Evolutionary conservation across 2,329 filamentous ascomycete genomes (phyloP).

Genomic region (Plenodomus lindquistii): DNA sequence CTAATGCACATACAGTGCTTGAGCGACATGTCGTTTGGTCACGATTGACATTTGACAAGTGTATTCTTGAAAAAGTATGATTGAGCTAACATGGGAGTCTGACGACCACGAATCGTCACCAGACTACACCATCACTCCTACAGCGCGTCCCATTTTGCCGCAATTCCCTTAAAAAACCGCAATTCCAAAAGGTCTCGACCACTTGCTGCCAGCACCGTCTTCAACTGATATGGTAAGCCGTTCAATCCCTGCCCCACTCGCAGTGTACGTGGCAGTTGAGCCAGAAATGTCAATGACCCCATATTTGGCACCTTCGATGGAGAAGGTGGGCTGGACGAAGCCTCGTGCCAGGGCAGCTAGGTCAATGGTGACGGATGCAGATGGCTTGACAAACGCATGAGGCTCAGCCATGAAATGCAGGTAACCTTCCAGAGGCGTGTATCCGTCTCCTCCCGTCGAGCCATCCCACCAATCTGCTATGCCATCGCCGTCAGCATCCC

Average conservation of each 20-base stretch:
- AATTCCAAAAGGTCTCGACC: constrained; percentile 12
- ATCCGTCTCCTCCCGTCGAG: constrained; percentile 37
- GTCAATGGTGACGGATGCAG: constrained; percentile 23
- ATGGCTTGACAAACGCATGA: constrained; percentile 35
- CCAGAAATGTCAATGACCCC: constrained; percentile 8
- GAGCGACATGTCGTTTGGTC: no score
- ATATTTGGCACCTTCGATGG: constrained; percentile 10
- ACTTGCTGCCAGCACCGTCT: constrained; percentile 15
- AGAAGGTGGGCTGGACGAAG: constrained; percentile 12
- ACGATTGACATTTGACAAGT: no score
- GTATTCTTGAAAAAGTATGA: no score
- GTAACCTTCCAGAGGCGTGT: constrained; percentile 40
- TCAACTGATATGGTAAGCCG: constrained; percentile 6
- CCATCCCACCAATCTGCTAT: constrained; percentile 46
- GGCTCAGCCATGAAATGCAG: constrained; percentile 44
- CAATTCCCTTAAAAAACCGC: constrained; percentile 16
- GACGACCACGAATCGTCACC: no score
- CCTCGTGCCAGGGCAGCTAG: constrained; percentile 24
- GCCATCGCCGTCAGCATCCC: constrained; percentile 41
- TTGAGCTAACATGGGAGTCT: no score
- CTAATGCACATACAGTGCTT: no score
- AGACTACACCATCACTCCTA: no score
- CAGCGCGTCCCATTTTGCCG: no score
- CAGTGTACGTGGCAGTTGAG: constrained; percentile 10
- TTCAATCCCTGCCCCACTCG: constrained; percentile 10